Evolutionary conservation across 2,329 filamentous ascomycete species (phyloP).

Genomic region (Scortechinia acanthostroma): DNA sequence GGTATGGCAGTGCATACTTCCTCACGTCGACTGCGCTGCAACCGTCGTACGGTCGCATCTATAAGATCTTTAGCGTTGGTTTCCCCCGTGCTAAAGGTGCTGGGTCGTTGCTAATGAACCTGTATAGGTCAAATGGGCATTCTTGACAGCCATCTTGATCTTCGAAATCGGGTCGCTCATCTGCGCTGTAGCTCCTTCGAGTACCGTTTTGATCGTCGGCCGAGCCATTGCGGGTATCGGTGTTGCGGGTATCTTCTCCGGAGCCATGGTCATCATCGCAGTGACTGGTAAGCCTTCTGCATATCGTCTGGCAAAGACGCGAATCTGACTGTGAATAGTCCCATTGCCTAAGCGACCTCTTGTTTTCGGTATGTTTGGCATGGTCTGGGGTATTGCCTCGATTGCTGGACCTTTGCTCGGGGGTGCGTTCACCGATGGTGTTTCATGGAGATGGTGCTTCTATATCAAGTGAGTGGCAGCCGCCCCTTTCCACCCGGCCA

Average conservation of each 20-base stretch:
- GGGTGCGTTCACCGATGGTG: slow-evolving; percentile 37
- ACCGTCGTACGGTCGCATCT: slow-evolving; percentile 38
- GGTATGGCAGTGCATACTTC: slow-evolving; percentile 35
- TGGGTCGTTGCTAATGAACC: slow-evolving; percentile 21
- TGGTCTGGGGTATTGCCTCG: slow-evolving; percentile 44
- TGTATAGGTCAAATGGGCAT: slow-evolving; percentile 6
- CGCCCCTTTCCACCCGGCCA: not conserved
- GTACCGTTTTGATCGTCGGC: slow-evolving; percentile 40
- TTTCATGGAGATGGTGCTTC: slow-evolving; percentile 45
- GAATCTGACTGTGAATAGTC: too few species aligned
- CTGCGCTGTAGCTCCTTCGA: slow-evolving; percentile 31
- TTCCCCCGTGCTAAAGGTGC: slow-evolving; percentile 27
- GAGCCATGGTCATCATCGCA: slow-evolving; percentile 36
- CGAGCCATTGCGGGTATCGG: slow-evolving; percentile 42
- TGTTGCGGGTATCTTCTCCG: slow-evolving; percentile 39
- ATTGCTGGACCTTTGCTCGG: slow-evolving; percentile 41
- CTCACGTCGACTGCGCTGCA: slow-evolving; percentile 39
- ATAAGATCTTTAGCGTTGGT: slow-evolving; percentile 41
- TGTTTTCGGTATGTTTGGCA: slow-evolving; percentile 44
- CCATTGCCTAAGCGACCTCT: slow-evolving; percentile 44
- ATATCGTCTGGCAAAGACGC: too few species aligned
- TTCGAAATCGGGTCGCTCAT: slow-evolving; percentile 34
- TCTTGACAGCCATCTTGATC: slow-evolving; percentile 23
- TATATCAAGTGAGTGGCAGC: slow-evolving; percentile 24
- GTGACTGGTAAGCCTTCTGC: slow-evolving; percentile 24